These are phyloP conservation scores for Bacterosira constricta DNA, from an alignment of 108 stramenopile species.

Conservation along the genomic window DNA sequence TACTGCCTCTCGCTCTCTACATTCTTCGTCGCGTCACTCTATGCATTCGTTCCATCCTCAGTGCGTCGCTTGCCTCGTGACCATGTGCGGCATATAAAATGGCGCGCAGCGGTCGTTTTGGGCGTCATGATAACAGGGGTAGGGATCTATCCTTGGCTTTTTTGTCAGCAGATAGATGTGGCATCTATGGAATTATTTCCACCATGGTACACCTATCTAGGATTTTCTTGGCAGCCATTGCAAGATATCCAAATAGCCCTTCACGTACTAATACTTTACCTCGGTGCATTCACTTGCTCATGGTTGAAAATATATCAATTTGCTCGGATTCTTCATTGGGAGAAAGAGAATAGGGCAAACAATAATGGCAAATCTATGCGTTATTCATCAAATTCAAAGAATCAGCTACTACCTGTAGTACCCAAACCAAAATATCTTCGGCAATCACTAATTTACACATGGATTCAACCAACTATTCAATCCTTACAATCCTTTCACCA, in stretches of 20 bases:
- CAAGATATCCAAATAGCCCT: constrained; percentile 17
- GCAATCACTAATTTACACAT: constrained; percentile 8
- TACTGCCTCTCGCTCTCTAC: constrained; percentile 44
- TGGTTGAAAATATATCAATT: constrained; percentile 32
- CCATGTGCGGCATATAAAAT: constrained; percentile 65
- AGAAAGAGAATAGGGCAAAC: background rate
- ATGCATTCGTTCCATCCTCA: constrained; percentile 64
- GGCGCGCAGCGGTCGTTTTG: constrained; percentile 51
- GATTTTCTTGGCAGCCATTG: background rate
- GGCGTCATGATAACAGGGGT: constrained; percentile 41
- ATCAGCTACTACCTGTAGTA: constrained; percentile 4
- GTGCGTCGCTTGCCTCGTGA: constrained; percentile 63
- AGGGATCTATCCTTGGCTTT: constrained; percentile 53
- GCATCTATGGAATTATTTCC: background rate
- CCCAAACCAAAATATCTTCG: constrained; percentile 19
- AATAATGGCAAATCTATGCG: constrained; percentile 5
- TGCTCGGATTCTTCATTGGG: constrained; percentile 14
- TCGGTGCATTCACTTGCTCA: constrained; percentile 29
- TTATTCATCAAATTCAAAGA: constrained; percentile 2
- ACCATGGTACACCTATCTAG: constrained; percentile 34
- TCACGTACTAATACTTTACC: constrained; percentile 41
- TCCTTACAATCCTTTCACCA: constrained; percentile 19
- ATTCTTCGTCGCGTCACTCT: constrained; percentile 70
- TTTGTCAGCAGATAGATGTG: constrained; percentile 30
- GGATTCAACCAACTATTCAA: constrained; percentile 14